Evolutionary conservation across 2,329 filamentous ascomycete species (phyloP), one percentile per base, ranked within the genome.

Genomic region (Cercospora nicotianae): DNA sequence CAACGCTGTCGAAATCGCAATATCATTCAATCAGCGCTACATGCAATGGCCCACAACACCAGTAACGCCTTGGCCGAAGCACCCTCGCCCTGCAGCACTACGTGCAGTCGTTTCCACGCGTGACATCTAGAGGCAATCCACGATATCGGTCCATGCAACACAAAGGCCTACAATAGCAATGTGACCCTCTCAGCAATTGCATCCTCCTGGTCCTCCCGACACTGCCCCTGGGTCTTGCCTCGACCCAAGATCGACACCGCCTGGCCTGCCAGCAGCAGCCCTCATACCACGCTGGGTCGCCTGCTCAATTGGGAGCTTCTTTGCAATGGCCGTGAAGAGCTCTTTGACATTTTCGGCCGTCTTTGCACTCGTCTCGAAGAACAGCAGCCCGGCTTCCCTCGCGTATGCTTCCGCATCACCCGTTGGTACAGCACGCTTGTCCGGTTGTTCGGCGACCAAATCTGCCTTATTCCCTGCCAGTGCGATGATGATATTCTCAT

Each of bases 401-500:
- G 95, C 94, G 79, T 99, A 99, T 64, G 94, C 93, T 82, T 97
- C 93, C 73, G 95, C 96, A 75, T 99, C 95, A 73, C 91, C 91
- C 23, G 91, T 91, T 69, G 90, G 80, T 70, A 99, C 95, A 51
- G 94, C 95, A 77, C 95, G 91, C 87, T 98, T 98, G 80, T 97
- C 94, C 59, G 94, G 94, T 79, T 92, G 91, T 78, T 97, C 94
- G 71, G 89, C 94, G 70, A 97, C 95, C 75, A 99, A 85, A 86
- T 99, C 95, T 78, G 97, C 86, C 84, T 99, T 98, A 87, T 99
- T 99, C 71, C 95, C 95, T 63, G 94, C 95, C 53, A 99, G 89
- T 58, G 95, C 95, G 78, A 99, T 99, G 81, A 99, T 94, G 81
- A 99, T 99, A 83, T 98, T 98, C 83, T 99, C 95, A 84, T 98